Evolutionary conservation across 1,284 basidiomycete species (phyloP).

Genomic region (Boletus smithii): DNA sequence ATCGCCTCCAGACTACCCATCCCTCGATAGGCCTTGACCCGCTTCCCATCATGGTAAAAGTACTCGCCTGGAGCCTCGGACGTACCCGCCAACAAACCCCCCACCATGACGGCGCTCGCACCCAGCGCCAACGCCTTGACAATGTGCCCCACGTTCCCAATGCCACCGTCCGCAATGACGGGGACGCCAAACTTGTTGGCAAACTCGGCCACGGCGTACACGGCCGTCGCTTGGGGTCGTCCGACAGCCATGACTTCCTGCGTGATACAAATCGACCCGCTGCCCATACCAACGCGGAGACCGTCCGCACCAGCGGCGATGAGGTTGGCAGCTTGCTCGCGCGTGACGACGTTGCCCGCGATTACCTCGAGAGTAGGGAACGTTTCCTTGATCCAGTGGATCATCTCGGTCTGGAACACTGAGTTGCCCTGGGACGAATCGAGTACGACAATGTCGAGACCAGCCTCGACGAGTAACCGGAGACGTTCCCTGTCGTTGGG

Average conservation of each 20-base stretch:
- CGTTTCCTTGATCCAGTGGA: constrained; percentile 88
- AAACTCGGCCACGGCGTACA: constrained; percentile 94
- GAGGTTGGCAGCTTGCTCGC: constrained; percentile 93
- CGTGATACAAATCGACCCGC: constrained; percentile 98
- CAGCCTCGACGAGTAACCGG: constrained; percentile 84
- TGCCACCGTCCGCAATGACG: constrained; percentile 97
- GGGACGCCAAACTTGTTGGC: constrained; percentile 92
- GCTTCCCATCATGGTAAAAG: constrained; percentile 98
- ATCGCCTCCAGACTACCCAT: constrained; percentile 98
- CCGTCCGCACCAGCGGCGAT: constrained; percentile 95
- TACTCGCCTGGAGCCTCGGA: constrained; percentile 98
- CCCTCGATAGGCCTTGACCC: constrained; percentile 97
- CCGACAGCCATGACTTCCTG: constrained; percentile 99
- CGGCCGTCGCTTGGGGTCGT: constrained; percentile 95
- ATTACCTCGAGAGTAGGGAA: constrained; percentile 89
- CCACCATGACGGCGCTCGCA: constrained; percentile 98
- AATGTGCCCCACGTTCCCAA: constrained; percentile 95
- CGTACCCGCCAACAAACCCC: constrained; percentile 92
- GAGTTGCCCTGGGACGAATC: constrained; percentile 99
- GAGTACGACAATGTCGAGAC: constrained; percentile 92
- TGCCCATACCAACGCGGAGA: constrained; percentile 95
- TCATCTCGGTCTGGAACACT: constrained; percentile 91
- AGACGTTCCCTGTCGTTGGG: constrained; percentile 87
- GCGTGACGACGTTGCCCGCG: constrained; percentile 96
- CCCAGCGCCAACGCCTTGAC: constrained; percentile 95